Base-by-base conservation (phyloP, 2,329 filamentous ascomycete genomes). In the Diaporthe longicolla region DNA sequence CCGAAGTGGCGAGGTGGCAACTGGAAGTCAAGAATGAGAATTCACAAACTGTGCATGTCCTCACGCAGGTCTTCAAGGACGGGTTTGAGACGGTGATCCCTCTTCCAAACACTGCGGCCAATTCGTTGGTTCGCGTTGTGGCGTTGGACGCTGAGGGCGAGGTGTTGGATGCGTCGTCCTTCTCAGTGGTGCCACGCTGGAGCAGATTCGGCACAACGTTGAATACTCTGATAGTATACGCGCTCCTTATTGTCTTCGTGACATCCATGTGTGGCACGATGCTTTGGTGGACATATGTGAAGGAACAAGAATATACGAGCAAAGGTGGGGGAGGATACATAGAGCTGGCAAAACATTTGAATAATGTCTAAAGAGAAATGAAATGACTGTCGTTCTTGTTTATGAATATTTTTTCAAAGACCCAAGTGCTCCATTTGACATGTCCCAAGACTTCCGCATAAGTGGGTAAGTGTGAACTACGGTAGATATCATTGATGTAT, bases 71-170 rank as follows among this genome's bases (percentile, higher is more conserved):
- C 24, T 72, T 71, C 63, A 77, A 70, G 59, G 65, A 71, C 13
- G 76, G 72, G 19, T 77, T 77, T 61, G 76, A 77, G 61, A 75
- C 74, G 7, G 59, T 72, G 21, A 75, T 77, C 26, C 37, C 59
- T 21, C 72, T 77, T 13, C 74, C 74, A n/a, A 61, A 37, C 13
- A 72, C 32, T 7, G 59, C 65, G 24, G 66, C 65, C 35, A 57
- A 70, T 26, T 61, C 52, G 13, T 15, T 68, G 71, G 55, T 75
- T 29, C 74, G 74, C 17, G 55, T 75, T 15, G 68, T 73, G 11
- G 74, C 74, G 10, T 35, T 75, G 52, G 43, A 35, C 52, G 35
- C 24, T 8, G 71, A 63, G 6, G 74, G 45, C n/a, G 71, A 73
- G 68, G 57, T 52, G 4, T 35, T 75, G 26, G 74, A 72, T 50